Evolutionary conservation across 2,329 filamentous ascomycete genomes (phyloP).

Genomic region (Verticillium isaacii): DNA sequence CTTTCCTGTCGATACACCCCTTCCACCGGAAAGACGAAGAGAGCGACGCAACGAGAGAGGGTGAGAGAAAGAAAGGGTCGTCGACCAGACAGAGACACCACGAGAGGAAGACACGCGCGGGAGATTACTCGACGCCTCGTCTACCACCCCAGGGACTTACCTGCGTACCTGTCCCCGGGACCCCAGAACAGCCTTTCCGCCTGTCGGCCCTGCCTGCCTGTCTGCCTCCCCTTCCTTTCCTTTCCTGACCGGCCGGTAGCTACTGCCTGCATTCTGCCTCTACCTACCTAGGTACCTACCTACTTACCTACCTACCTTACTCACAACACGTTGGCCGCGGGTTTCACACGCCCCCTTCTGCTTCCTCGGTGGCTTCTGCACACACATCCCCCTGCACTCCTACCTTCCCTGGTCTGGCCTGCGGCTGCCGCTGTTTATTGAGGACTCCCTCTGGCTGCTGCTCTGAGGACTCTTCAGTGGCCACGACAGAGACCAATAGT

Average conservation of each 20-base stretch:
- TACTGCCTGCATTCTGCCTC: not conserved
- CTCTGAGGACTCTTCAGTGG: not conserved
- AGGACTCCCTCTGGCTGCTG: no score
- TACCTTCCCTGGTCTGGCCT: not conserved
- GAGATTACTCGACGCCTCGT: not conserved
- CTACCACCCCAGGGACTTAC: not conserved
- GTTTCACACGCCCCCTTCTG: not conserved
- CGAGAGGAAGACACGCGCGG: not conserved
- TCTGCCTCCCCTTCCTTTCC: not conserved
- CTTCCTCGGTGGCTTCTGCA: not conserved
- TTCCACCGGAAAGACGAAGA: not conserved
- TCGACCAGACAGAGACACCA: not conserved
- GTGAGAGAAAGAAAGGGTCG: not conserved
- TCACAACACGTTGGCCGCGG: not conserved
- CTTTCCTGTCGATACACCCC: not conserved
- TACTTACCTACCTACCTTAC: not conserved
- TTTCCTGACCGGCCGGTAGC: not conserved
- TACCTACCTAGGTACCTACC: no score
- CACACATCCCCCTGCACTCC: not conserved
- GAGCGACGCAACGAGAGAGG: not conserved
- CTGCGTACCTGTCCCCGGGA: not conserved
- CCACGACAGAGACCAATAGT: not conserved
- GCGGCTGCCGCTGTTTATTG: not conserved
- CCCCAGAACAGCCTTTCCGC: slow-evolving; percentile 1
- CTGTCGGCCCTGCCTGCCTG: not conserved